These are phyloP conservation scores for Proteromonas lacertae DNA, from an alignment of 352 stramenopile species.

Conservation along the genomic window DNA sequence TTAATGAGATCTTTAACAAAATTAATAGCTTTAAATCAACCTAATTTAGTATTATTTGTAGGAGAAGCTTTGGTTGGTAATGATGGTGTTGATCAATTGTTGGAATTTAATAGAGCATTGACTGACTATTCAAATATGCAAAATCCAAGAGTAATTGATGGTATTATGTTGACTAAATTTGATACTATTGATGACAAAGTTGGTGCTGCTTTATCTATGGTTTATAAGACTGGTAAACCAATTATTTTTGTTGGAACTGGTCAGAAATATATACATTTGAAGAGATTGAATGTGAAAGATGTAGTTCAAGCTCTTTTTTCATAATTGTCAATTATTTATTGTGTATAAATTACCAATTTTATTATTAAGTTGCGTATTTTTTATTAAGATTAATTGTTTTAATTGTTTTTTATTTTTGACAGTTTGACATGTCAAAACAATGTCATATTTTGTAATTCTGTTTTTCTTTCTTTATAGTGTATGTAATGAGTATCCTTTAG, in stretches of 20 bases:
- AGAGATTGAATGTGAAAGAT: conserved; percentile 72
- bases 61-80: conserved; percentile 91
- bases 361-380: too few species aligned
- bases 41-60: conserved; percentile 91
- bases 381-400: too few species aligned
- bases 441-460: too few species aligned
- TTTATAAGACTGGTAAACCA: conserved; percentile 84
- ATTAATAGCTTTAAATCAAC: conserved; percentile 73
- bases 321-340: too few species aligned
- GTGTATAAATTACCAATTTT: too few species aligned
- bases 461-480: too few species aligned
- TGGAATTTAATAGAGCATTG: conserved; percentile 46
- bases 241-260: conserved; percentile 95
- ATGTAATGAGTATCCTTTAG: too few species aligned
- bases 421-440: too few species aligned
- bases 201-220: conserved; percentile 89
- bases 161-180: conserved; percentile 97
- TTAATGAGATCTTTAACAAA: conserved; percentile 88
- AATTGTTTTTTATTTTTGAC: too few species aligned
- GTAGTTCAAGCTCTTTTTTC: conserved; percentile 71
- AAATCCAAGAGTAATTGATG: conserved; percentile 61
- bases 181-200: conserved; percentile 98
- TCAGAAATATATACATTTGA: conserved; percentile 97
- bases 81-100: conserved; percentile 85
- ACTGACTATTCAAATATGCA: conserved; percentile 9